phyloP scores from a whole-genome alignment of 2,329 filamentous ascomycete genomes.

The Pyrenochaeta sp. region DNA sequence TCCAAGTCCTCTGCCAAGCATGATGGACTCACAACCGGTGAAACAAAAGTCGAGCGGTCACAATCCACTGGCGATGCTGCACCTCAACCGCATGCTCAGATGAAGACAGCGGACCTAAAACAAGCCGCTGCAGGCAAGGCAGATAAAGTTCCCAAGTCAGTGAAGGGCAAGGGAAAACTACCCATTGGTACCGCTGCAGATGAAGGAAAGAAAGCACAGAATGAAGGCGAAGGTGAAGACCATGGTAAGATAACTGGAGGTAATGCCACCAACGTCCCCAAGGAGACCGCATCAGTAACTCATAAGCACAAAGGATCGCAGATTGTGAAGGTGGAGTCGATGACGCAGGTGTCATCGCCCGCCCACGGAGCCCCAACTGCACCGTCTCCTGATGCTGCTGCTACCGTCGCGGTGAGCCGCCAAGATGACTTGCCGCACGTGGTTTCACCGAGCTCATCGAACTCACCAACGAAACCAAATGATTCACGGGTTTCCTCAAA shows the following conservation, averaged over 20 bases:
- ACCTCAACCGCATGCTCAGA: background rate
- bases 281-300: slow-evolving; percentile 21
- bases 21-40: background rate
- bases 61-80: background rate
- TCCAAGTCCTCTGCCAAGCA: slow-evolving; percentile 8
- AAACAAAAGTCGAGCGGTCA: slow-evolving; percentile 2
- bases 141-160: background rate
- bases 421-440: background rate
- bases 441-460: background rate
- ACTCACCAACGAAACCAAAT: background rate
- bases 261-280: slow-evolving; percentile 8
- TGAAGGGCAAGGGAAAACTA: slow-evolving; percentile 9
- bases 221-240: background rate
- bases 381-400: slow-evolving; percentile 11
- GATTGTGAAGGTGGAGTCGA: background rate
- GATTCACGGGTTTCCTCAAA: slow-evolving; percentile 7
- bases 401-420: background rate
- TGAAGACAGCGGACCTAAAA: background rate
- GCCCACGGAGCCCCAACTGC: slow-evolving; percentile 6
- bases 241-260: slow-evolving; percentile 20
- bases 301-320: slow-evolving; percentile 21
- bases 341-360: background rate
- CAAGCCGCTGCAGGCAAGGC: background rate
- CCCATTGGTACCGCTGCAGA: background rate
- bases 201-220: background rate